phyloP scores from a whole-genome alignment of 2,329 filamentous ascomycete genomes.

The Xylariaceae sp. region DNA sequence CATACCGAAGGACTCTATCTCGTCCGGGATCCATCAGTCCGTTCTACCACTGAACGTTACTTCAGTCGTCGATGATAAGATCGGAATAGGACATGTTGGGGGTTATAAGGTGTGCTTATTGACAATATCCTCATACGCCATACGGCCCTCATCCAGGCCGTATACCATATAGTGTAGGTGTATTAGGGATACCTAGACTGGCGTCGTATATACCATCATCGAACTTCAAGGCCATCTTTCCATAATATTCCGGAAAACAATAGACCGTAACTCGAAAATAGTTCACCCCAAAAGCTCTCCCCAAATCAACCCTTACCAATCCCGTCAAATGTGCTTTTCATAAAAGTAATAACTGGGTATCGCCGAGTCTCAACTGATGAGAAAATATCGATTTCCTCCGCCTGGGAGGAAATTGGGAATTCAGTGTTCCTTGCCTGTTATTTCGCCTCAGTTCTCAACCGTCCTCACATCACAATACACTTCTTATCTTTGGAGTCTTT shows the following conservation, averaged over 20 bases:
- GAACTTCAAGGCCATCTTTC: too few relatives aligned
- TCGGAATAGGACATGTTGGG: too few relatives aligned
- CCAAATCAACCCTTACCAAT: background rate
- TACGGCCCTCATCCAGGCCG: too few relatives aligned
- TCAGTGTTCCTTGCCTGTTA: background rate
- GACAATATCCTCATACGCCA: too few relatives aligned
- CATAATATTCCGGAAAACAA: background rate
- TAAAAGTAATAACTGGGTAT: background rate
- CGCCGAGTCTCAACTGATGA: background rate
- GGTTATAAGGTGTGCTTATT: too few relatives aligned
- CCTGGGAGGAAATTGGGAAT: background rate
- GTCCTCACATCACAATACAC: slow-evolving; percentile 49
- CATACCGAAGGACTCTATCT: too few relatives aligned
- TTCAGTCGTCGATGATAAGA: too few relatives aligned
- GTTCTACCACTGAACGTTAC: too few relatives aligned
- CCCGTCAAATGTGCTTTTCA: background rate
- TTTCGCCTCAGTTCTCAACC: background rate
- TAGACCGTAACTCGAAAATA: background rate
- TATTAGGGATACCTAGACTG: too few relatives aligned
- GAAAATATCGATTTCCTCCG: background rate
- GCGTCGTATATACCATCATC: too few relatives aligned
- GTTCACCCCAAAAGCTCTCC: background rate
- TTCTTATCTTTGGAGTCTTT: slow-evolving; percentile 39
- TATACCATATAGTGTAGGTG: too few relatives aligned
- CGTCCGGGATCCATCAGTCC: too few relatives aligned